Percentiles rank a stretch among this genome's conserved stretches.
phyloP scores from a whole-genome alignment of 2,329 filamentous ascomycete species.

The Pseudodiploospora longispora region DNA sequence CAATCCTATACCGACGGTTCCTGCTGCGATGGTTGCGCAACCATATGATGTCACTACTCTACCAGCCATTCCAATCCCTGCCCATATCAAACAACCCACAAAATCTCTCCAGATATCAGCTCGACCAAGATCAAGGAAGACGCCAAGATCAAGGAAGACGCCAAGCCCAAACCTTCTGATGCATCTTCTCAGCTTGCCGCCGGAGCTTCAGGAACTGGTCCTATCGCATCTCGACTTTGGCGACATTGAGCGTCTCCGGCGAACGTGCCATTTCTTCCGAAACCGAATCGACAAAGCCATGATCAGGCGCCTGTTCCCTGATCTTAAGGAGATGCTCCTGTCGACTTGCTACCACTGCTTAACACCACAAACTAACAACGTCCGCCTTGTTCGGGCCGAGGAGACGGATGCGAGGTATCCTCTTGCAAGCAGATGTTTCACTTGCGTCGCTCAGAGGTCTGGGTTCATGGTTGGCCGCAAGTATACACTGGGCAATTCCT shows the following conservation, averaged over 20 bases:
- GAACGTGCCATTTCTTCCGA: constrained; percentile 31
- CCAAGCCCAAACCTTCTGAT: too few relatives aligned
- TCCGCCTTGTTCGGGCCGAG: constrained; percentile 24
- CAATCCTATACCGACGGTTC: too few relatives aligned
- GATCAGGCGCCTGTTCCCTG: constrained; percentile 28
- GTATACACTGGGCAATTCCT: constrained; percentile 28
- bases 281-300: constrained; percentile 25
- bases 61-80: not conserved
- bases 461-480: constrained; percentile 30
- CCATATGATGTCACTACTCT: not conserved
- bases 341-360: constrained; percentile 35
- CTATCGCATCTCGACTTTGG: constrained; percentile 33
- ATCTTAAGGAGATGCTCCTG: constrained; percentile 22
- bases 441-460: constrained; percentile 26
- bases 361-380: constrained; percentile 21
- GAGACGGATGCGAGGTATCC: constrained; percentile 24
- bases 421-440: constrained; percentile 31
- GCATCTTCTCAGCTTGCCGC: constrained; percentile 28
- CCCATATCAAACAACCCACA: too few relatives aligned
- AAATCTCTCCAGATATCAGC: not conserved
- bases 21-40: not conserved
- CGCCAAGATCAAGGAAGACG: not conserved
- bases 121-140: not conserved
- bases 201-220: constrained; percentile 34
- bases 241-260: constrained; percentile 33